Evolutionary conservation across 202 grass and related monocot species (phyloP).

Genomic region (Digitaria exilis): DNA sequence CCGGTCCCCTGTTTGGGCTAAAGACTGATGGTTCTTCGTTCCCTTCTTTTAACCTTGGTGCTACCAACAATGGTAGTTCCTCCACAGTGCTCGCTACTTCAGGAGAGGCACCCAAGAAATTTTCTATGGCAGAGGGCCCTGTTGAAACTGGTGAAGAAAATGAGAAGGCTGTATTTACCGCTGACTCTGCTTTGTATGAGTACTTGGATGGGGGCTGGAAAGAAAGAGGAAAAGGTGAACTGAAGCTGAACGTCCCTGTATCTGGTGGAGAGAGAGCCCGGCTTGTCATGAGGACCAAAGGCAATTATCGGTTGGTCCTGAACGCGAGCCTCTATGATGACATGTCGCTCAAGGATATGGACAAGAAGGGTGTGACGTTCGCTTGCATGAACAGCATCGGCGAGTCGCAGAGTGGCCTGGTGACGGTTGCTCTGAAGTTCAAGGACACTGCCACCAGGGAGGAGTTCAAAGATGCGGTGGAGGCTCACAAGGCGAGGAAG

Average conservation of each 20-base stretch:
- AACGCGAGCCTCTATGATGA: slow-evolving; percentile 87
- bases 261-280: slow-evolving; percentile 56
- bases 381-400: slow-evolving; percentile 80
- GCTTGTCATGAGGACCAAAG: slow-evolving; percentile 90
- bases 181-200: slow-evolving; percentile 86
- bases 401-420: slow-evolving; percentile 52
- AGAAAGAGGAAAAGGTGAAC: slow-evolving; percentile 91
- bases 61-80: slow-evolving; percentile 52
- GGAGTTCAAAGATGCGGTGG: slow-evolving; percentile 68
- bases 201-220: slow-evolving; percentile 89
- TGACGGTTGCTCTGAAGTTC: slow-evolving; percentile 93
- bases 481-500: slow-evolving; percentile 57
- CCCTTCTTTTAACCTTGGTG: slow-evolving; percentile 52
- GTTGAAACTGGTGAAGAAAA: slow-evolving; percentile 97
- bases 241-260: slow-evolving; percentile 76
- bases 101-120: slow-evolving; percentile 56
- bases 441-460: slow-evolving; percentile 69
- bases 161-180: slow-evolving; percentile 69
- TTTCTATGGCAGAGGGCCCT: slow-evolving; percentile 76
- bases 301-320: slow-evolving; percentile 79
- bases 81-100: slow-evolving; percentile 31
- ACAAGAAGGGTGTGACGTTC: slow-evolving; percentile 92
- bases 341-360: slow-evolving; percentile 92
- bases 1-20: slow-evolving; percentile 43
- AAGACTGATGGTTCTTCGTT: slow-evolving; percentile 54